phyloP scores from a whole-genome alignment of 345 rosid species.

The Clarkia xantiana region DNA sequence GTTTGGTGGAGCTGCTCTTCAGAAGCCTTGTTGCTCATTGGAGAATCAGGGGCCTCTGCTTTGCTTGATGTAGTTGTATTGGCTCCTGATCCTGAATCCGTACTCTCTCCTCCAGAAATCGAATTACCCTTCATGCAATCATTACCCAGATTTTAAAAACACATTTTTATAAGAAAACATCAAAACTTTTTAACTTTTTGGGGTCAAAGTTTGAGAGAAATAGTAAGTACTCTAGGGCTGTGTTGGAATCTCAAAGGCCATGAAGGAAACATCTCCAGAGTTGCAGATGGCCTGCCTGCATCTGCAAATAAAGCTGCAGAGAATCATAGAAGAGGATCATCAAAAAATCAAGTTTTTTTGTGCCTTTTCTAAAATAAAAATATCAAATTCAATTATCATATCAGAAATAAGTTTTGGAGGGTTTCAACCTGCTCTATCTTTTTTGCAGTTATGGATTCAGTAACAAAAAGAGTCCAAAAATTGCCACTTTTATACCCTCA shows the following conservation, averaged over 20 bases:
- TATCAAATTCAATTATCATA: too few species aligned
- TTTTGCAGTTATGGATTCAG: constrained; percentile 31
- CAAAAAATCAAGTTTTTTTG: too few species aligned
- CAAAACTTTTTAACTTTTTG: neutral
- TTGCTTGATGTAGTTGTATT: constrained; percentile 50
- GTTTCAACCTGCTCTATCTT: constrained; percentile 9
- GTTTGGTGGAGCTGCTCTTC: constrained; percentile 16
- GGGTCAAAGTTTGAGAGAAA: neutral
- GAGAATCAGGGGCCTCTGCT: constrained; percentile 73
- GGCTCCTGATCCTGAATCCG: constrained; percentile 78
- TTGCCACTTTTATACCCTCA: constrained; percentile 53
- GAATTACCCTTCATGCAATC: constrained; percentile 51
- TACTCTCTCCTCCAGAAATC: constrained; percentile 65
- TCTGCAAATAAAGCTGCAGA: constrained; percentile 66
- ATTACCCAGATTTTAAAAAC: neutral
- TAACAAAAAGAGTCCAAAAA: constrained; percentile 5
- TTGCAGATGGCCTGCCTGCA: constrained; percentile 54
- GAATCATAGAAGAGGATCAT: constrained; percentile 18
- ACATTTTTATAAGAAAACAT: neutral
- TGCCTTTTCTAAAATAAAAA: too few species aligned
- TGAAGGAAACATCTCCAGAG: constrained; percentile 99
- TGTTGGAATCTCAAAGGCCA: constrained; percentile 98
- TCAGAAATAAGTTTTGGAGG: neutral
- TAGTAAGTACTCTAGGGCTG: constrained; percentile 59
- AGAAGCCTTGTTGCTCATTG: constrained; percentile 48